phyloP scores from a whole-genome alignment of 2,329 filamentous ascomycete species.

The Monilinia aucupariae region DNA sequence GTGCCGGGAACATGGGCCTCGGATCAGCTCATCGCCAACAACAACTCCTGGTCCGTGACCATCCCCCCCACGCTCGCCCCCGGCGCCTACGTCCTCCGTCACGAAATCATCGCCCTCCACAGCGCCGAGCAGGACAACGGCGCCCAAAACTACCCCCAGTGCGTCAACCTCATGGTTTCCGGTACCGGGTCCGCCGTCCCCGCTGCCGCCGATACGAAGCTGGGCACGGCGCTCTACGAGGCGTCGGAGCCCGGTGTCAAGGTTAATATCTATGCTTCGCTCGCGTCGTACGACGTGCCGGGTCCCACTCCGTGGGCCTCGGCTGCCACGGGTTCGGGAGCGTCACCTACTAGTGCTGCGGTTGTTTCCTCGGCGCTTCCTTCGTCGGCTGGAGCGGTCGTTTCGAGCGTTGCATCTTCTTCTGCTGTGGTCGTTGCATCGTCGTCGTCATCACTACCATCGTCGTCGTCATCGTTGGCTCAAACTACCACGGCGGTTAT shows the following conservation, averaged over 20 bases:
- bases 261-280: slow-evolving; percentile 37
- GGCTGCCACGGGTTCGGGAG: neutral
- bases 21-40: slow-evolving; percentile 46
- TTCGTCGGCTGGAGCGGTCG: neutral
- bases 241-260: slow-evolving; percentile 40
- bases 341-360: neutral
- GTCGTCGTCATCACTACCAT: no score
- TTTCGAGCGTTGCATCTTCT: neutral
- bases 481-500: no score
- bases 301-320: slow-evolving; percentile 31
- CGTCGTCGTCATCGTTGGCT: neutral
- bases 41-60: slow-evolving; percentile 47
- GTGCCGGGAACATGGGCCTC: slow-evolving; percentile 40
- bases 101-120: slow-evolving; percentile 37
- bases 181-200: slow-evolving; percentile 39
- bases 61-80: slow-evolving; percentile 40
- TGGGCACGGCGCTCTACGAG: slow-evolving; percentile 40
- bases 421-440: neutral
- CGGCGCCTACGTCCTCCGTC: slow-evolving; percentile 47
- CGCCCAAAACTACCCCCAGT: slow-evolving; percentile 47
- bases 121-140: slow-evolving; percentile 37
- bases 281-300: slow-evolving; percentile 34
- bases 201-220: slow-evolving; percentile 35
- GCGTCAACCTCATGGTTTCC: slow-evolving; percentile 45
- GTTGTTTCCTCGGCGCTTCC: neutral